These are phyloP conservation scores for Cystoderma amianthinum DNA, from an alignment of 768 basidiomycete species.

Conservation along the genomic window DNA sequence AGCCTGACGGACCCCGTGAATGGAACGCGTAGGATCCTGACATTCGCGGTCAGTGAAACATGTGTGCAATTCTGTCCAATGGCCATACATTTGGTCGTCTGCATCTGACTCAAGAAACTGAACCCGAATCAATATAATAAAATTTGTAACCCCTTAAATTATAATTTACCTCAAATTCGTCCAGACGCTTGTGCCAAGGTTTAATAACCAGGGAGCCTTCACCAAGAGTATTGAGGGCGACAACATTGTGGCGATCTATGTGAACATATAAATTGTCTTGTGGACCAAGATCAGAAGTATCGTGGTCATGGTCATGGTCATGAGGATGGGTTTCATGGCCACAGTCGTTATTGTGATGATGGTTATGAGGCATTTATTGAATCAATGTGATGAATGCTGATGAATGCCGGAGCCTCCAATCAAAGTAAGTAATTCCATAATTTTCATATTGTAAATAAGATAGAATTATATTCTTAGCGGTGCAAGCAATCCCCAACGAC, in stretches of 20 bases:
- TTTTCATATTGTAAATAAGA: neutral
- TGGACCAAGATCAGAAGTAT: conserved; percentile 44
- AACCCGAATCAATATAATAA: too few relatives aligned
- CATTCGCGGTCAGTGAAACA: too few relatives aligned
- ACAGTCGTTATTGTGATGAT: conserved; percentile 49
- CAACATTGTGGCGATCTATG: conserved; percentile 76
- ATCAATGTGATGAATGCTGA: neutral
- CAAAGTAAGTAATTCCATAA: too few relatives aligned
- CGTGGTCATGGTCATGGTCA: conserved; percentile 54
- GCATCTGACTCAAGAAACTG: conserved; percentile 86
- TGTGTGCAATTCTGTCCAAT: conserved; percentile 3
- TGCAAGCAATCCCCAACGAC: too few relatives aligned
- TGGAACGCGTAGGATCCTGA: conserved; percentile 75
- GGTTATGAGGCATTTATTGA: conserved; percentile 44
- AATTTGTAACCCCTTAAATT: too few relatives aligned
- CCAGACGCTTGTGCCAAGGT: conserved; percentile 75
- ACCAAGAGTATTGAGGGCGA: conserved; percentile 64
- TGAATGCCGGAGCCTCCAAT: too few relatives aligned
- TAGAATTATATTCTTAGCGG: neutral
- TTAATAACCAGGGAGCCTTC: conserved; percentile 64
- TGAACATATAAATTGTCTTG: conserved; percentile 67
- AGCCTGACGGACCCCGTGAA: conserved; percentile 87
- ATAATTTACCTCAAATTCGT: conserved; percentile 57
- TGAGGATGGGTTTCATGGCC: conserved; percentile 53
- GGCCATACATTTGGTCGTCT: conserved; percentile 77